These are phyloP conservation scores for Onygenales sp. DNA, from an alignment of 2,329 filamentous ascomycete species.

Conservation along the genomic window DNA sequence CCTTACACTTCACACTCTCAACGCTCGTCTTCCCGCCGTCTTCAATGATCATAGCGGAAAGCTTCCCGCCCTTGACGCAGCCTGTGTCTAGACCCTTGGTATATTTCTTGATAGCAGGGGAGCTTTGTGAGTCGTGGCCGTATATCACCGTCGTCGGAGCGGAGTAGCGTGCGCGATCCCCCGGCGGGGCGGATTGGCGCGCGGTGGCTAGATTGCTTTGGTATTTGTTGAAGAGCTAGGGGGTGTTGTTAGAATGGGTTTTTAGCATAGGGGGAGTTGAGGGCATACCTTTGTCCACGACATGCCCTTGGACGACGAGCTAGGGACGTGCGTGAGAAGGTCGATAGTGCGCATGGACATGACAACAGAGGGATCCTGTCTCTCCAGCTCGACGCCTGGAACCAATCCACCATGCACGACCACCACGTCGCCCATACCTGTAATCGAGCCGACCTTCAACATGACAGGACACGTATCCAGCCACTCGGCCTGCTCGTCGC, in stretches of 20 bases:
- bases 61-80: slow-evolving; percentile 64
- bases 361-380: slow-evolving; percentile 67
- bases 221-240: slow-evolving; percentile 43
- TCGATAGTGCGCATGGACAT: slow-evolving; percentile 89
- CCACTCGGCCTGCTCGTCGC: slow-evolving; percentile 56
- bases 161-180: slow-evolving; percentile 10
- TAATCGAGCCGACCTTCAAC: slow-evolving; percentile 57
- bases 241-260: not conserved
- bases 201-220: slow-evolving; percentile 16
- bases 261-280: not conserved
- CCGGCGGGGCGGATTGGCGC: slow-evolving; percentile 9
- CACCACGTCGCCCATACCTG: slow-evolving; percentile 52
- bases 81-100: slow-evolving; percentile 79
- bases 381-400: slow-evolving; percentile 59
- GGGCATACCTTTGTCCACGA: slow-evolving; percentile 53
- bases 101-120: slow-evolving; percentile 58
- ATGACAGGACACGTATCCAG: slow-evolving; percentile 68
- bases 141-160: slow-evolving; percentile 64
- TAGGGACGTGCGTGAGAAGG: slow-evolving; percentile 51
- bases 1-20: slow-evolving; percentile 34
- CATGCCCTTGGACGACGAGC: slow-evolving; percentile 42
- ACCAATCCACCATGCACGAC: slow-evolving; percentile 83
- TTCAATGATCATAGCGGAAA: slow-evolving; percentile 71
- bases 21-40: slow-evolving; percentile 36
- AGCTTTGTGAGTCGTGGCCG: slow-evolving; percentile 71